Evolutionary conservation across 1,284 basidiomycete genomes (phyloP), one percentile per base, ranked within the genome.

Genomic region (Fomitopsis schrenkii): DNA sequence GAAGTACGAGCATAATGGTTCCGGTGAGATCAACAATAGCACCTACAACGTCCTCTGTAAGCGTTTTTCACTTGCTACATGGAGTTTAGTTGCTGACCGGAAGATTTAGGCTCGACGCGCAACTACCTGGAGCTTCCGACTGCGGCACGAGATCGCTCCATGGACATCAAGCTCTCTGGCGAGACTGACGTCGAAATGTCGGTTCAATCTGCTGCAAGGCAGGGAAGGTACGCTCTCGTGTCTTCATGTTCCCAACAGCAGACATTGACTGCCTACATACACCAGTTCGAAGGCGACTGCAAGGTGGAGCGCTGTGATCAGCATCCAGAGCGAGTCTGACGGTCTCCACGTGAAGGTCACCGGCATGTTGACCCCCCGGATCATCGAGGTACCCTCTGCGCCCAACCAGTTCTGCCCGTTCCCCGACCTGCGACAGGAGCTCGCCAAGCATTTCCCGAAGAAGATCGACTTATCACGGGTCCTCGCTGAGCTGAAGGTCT

Each of bases 61-160:
- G 72, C 42, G 17, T 36, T 38, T 38, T 4, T 15, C 7, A 12
- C 62, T 3, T 10, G 38, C 22, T 19, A 14, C 59, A 7, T 35
- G 19, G 14, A 38, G 26, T 46, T 54, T 19, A 17, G 17, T 12
- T 22, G 17, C 42, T 61, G 26, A 52, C 35, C 57, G 22, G 56
- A n/a, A n/a, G 19, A 41, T 7, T 3, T 57, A 75, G 73, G 72
- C 63, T 57, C 66, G 42, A 75, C 73, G 12, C 66, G 64, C 30
- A 75, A 75, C 66, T 67, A 63, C 41, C 59, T 73, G 50, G 64
- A 70, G 62, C 64, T 75, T 57, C 71, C 74, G 38, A 68, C 67
- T n/a, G 62, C 66, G 17, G 66, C 66, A 54, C 69, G 67, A 59
- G 59, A 60, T 10, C 68, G 67, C 9, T 63, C 65, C 3, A 63